Conservation (phyloP, 768 basidiomycete genomes). For the Tephrocybe rancida region DNA sequence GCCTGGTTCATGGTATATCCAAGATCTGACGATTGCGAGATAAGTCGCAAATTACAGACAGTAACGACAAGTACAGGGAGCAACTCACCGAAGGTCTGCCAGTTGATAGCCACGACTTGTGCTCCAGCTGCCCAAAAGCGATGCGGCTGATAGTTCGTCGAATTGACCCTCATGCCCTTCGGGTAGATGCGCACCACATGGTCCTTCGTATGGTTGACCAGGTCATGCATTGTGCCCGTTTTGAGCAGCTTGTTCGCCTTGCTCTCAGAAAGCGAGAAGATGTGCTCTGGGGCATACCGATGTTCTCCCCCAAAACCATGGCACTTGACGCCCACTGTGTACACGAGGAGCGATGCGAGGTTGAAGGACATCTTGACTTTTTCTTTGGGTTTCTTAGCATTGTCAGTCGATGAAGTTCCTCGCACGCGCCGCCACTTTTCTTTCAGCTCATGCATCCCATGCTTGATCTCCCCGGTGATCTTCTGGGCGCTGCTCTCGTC, state of each 20-base stretch:
- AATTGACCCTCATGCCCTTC: constrained; percentile 76
- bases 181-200: constrained; percentile 90
- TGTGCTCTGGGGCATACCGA: constrained; percentile 82
- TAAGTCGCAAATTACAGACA: neutral
- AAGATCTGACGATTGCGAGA: constrained; percentile 55
- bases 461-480: constrained; percentile 17
- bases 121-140: constrained; percentile 88
- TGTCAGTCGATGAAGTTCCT: constrained; percentile 8
- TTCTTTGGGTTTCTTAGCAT: constrained; percentile 36
- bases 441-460: constrained; percentile 23
- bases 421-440: constrained; percentile 27
- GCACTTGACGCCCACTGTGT: constrained; percentile 95
- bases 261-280: constrained; percentile 92
- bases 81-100: constrained; percentile 87
- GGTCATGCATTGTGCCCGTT: constrained; percentile 55
- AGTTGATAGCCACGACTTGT: constrained; percentile 93
- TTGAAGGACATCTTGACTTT: constrained; percentile 69
- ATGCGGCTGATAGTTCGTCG: constrained; percentile 88
- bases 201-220: constrained; percentile 84
- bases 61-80: neutral
- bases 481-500: constrained; percentile 9
- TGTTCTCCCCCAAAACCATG: constrained; percentile 88
- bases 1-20: constrained; percentile 93
- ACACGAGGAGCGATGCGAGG: constrained; percentile 79
- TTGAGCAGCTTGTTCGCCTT: constrained; percentile 78